Conservation (phyloP, 2,329 filamentous ascomycete species). For the Plectosphaerella sp. region DNA sequence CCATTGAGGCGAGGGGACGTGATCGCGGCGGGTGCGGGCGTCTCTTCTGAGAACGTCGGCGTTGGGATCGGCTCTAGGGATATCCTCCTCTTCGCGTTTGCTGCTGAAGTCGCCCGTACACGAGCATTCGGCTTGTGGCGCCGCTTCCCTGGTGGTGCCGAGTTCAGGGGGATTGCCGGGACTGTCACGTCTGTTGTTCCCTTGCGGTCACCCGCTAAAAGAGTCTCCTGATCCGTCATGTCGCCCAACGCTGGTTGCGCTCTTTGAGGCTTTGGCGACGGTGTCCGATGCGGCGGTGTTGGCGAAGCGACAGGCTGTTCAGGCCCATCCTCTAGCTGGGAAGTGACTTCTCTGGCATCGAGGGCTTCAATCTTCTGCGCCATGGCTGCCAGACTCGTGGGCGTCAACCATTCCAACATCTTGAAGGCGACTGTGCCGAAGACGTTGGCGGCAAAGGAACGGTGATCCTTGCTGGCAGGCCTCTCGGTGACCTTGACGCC, state of each 20-base stretch:
- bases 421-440: slow-evolving; percentile 64
- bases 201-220: too few species aligned
- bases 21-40: slow-evolving; percentile 21
- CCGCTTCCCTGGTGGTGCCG: slow-evolving; percentile 1
- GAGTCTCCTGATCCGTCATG: too few species aligned
- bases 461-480: slow-evolving; percentile 48
- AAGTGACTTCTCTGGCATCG: slow-evolving; percentile 12
- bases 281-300: too few species aligned
- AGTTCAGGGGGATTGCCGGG: background rate
- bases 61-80: slow-evolving; percentile 25
- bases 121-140: slow-evolving; percentile 16
- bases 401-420: slow-evolving; percentile 68
- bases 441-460: slow-evolving; percentile 58
- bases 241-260: too few species aligned
- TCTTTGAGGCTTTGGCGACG: slow-evolving; percentile 5
- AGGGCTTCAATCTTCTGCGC: slow-evolving; percentile 29
- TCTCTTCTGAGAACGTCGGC: slow-evolving; percentile 19
- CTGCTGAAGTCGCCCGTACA: slow-evolving; percentile 12
- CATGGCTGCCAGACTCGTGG: slow-evolving; percentile 48
- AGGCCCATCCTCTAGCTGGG: too few species aligned
- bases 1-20: slow-evolving; percentile 23
- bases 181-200: background rate
- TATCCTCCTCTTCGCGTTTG: slow-evolving; percentile 22
- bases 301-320: too few species aligned
- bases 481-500: slow-evolving; percentile 38